Percentiles rank a stretch among this genome's conserved stretches.
Evolutionary conservation across 139 green algal genomes (phyloP).

Genomic region (Choricystis sp.): DNA sequence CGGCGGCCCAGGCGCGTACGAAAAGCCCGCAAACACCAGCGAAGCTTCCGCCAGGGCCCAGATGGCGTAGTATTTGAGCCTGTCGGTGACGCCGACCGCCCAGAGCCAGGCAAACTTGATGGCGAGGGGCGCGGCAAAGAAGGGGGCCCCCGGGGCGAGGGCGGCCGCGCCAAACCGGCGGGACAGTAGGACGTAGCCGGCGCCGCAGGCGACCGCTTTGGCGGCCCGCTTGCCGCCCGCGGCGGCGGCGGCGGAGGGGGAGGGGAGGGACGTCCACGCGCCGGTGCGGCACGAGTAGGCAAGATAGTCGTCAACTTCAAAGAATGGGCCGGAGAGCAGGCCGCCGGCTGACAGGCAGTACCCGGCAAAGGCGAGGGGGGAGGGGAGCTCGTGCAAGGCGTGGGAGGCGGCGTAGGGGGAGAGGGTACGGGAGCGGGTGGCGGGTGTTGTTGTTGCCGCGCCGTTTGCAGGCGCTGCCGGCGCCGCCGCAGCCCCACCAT

Average conservation of each 20-base stretch:
- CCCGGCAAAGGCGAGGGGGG: constrained; percentile 40
- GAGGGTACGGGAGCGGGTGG: not conserved
- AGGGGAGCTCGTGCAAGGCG: constrained; percentile 25
- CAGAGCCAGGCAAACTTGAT: constrained; percentile 11
- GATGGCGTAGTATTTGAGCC: constrained; percentile 26
- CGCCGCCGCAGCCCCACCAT: not conserved
- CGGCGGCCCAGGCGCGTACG: constrained; percentile 22
- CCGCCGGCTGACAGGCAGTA: constrained; percentile 67
- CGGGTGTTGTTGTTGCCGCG: not conserved
- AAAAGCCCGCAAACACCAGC: constrained; percentile 52
- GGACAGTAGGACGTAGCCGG: constrained; percentile 10
- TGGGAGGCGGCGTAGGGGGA: constrained; percentile 10
- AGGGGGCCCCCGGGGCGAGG: not conserved
- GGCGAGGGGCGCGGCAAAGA: not conserved
- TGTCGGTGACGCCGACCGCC: constrained; percentile 9
- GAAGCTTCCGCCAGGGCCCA: constrained; percentile 34
- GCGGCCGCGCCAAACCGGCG: constrained; percentile 5
- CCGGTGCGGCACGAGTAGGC: constrained; percentile 44
- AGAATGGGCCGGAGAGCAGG: constrained; percentile 61
- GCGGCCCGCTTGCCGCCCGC: constrained; percentile 17
- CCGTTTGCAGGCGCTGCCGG: not conserved
- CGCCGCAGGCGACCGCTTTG: constrained; percentile 28
- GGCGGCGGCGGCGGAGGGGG: not conserved
- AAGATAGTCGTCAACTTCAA: constrained; percentile 60
- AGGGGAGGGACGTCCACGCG: no score